phyloP scores from a whole-genome alignment of 192 early-diverging fungal species.

The Coemansia sp. region DNA sequence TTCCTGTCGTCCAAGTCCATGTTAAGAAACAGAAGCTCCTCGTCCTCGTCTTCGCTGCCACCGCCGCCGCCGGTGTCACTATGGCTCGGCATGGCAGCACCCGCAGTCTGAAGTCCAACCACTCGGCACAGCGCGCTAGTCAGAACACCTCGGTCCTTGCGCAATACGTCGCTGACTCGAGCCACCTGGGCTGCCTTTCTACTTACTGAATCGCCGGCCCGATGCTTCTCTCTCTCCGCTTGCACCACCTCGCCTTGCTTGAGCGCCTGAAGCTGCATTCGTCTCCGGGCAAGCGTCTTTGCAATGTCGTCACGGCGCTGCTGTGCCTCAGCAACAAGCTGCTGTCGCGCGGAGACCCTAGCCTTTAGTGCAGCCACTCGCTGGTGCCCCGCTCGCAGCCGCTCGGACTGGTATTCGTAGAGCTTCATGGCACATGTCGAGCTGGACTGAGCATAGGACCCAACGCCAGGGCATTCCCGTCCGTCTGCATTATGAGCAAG shows the following conservation, averaged over 20 bases:
- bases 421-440: conserved; percentile 3
- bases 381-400: conserved; percentile 14
- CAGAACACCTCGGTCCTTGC: conserved; percentile 28
- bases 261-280: conserved; percentile 5
- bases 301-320: conserved; percentile 3
- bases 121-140: conserved; percentile 35
- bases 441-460: background rate
- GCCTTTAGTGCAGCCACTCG: conserved; percentile 22
- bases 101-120: conserved; percentile 36
- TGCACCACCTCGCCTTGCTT: background rate
- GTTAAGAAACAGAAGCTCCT: conserved; percentile 10
- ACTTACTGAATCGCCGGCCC: background rate
- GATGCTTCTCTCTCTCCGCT: background rate
- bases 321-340: conserved; percentile 22
- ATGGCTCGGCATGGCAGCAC: background rate
- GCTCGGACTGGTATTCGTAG: conserved; percentile 23
- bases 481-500: background rate
- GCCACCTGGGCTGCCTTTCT: conserved; percentile 3
- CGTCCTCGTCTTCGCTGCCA: conserved; percentile 14
- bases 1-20: conserved; percentile 17
- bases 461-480: background rate
- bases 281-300: background rate
- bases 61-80: background rate
- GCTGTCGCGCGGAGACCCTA: conserved; percentile 20
- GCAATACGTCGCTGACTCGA: conserved; percentile 8